These are phyloP conservation scores for Cladosporium velox DNA, from an alignment of 2,329 filamentous ascomycete genomes.

Conservation along the genomic window DNA sequence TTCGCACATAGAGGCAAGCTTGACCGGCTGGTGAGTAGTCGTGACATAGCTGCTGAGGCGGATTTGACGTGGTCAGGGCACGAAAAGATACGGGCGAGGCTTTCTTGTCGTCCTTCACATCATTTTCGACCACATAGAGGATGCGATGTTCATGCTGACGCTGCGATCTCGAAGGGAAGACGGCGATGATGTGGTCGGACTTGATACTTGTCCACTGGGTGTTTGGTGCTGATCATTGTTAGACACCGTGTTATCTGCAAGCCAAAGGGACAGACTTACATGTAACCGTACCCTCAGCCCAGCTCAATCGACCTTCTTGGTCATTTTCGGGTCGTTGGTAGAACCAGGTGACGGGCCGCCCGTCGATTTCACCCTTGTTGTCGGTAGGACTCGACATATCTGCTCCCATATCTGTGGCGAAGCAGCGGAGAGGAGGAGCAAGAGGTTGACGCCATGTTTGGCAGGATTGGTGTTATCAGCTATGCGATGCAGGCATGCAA, in stretches of 20 bases:
- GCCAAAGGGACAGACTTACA: slow-evolving; percentile 23
- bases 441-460: slow-evolving; percentile 11
- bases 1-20: slow-evolving; percentile 20
- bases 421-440: neutral
- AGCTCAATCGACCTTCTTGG: slow-evolving; percentile 27
- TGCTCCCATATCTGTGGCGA: slow-evolving; percentile 25
- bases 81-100: slow-evolving; percentile 27
- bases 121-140: slow-evolving; percentile 30
- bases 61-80: slow-evolving; percentile 29
- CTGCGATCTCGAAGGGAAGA: slow-evolving; percentile 23
- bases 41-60: slow-evolving; percentile 30
- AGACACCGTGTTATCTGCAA: neutral
- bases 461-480: slow-evolving; percentile 16
- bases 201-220: slow-evolving; percentile 27
- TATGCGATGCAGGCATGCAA: neutral
- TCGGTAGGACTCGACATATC: slow-evolving; percentile 26
- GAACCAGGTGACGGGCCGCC: slow-evolving; percentile 31
- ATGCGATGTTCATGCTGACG: slow-evolving; percentile 26
- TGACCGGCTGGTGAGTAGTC: slow-evolving; percentile 26
- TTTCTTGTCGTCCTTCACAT: slow-evolving; percentile 23
- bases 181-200: slow-evolving; percentile 30
- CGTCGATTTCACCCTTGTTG: slow-evolving; percentile 31
- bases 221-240: slow-evolving; percentile 19
- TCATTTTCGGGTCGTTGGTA: slow-evolving; percentile 27
- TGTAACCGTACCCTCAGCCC: slow-evolving; percentile 28